Evolutionary conservation across 176 grass and related monocot species (phyloP), one percentile per base, ranked within the genome.

Genomic region (Eragrostis curvula): DNA sequence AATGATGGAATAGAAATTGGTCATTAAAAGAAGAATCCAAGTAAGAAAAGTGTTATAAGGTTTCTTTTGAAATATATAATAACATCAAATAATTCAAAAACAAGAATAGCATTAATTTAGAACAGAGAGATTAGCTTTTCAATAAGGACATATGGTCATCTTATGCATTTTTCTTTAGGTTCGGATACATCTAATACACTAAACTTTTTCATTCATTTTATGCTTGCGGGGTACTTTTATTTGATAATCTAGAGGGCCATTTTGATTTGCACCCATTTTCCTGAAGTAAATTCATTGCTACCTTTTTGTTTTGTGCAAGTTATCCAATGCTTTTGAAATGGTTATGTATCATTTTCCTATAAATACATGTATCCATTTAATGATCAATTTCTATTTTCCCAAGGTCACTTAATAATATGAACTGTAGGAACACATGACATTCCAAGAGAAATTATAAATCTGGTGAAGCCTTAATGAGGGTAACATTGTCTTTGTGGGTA

Each of bases 141-240:
- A 17, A 5, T 17, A 8, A 7, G 25, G 41, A 55, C 52, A 55
- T 55, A 18, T 21, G 18, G 52, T 8, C 18, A 55, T 55, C 18
- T 55, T 55, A 55, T 55, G 52, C 52, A 21, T 55, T 55, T 55
- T 36, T 36, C 32, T 36, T 36, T 36, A 36, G 4, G 32, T 4
- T 2, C 32, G 32, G 32, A 36, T 2, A 36, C 2, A 36, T 36
- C 32, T 36, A 36, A 36, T 36, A 36, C 32, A 36, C 32, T 4
- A 36, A 36, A 36, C 46, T 56, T 67, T 67, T 78, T 12, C 12
- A 69, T 20, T 58, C 39, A 44, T 21, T 85, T 40, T 39, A 77
- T 68, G 46, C 51, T 36, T 36, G 32, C 32, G 52, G 52, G 0
- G 7, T 55, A 55, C 52, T 55, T 55, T 55, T 8, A 55, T 55